A percentile compares a stretch with the other conserved stretches of the same genome.
Conservation (phyloP, 192 early-diverging fungal genomes). For the Obelidium mucronatum region DNA sequence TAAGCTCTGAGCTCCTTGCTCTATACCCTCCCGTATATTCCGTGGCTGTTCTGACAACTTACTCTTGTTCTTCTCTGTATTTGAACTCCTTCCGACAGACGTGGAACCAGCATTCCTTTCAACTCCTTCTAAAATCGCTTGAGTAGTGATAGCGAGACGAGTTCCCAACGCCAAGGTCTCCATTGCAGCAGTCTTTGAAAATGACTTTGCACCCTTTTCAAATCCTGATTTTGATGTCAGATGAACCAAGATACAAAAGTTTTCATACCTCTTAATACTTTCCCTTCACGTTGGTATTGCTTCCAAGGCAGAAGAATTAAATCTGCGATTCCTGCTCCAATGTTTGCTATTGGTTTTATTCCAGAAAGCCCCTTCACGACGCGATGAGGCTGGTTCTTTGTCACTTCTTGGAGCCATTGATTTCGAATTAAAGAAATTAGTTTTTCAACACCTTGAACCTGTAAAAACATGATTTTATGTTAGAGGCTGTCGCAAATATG, state of each 20-base stretch:
- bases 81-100: conserved; percentile 20
- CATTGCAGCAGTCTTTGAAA: conserved; percentile 88
- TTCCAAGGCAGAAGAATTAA: conserved; percentile 90
- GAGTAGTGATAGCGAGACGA: conserved; percentile 87
- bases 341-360: conserved; percentile 86
- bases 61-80: conserved; percentile 55
- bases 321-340: conserved; percentile 91
- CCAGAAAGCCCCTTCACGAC: conserved; percentile 91
- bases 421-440: conserved; percentile 15
- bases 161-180: conserved; percentile 91
- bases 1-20: conserved; percentile 81
- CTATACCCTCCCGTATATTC: conserved; percentile 85
- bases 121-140: conserved; percentile 87
- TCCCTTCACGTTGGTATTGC: conserved; percentile 92
- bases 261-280: conserved; percentile 75
- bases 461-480: not conserved
- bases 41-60: conserved; percentile 87
- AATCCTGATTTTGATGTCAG: conserved; percentile 55
- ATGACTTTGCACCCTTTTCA: conserved; percentile 86
- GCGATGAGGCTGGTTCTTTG: conserved; percentile 87
- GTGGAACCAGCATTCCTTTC: conserved; percentile 73
- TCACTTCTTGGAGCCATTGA: conserved; percentile 92
- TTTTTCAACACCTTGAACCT: conserved; percentile 8
- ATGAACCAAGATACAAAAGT: not conserved
- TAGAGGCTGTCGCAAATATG: no score